These are phyloP conservation scores for Nigrospora osmanthi DNA, from an alignment of 2,329 filamentous ascomycete genomes.

Conservation along the genomic window DNA sequence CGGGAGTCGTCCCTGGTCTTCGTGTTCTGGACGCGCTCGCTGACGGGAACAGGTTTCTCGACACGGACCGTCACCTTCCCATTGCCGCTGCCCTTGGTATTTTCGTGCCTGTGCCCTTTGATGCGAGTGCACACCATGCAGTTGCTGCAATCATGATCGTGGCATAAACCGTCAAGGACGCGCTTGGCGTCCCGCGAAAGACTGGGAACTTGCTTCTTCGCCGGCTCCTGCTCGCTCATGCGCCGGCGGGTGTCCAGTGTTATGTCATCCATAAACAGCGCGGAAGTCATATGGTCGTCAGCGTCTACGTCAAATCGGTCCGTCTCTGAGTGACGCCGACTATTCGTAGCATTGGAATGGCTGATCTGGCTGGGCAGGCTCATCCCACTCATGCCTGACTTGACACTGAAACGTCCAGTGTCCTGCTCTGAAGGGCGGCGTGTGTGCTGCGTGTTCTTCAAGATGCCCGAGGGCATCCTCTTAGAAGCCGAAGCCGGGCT, in stretches of 20 bases:
- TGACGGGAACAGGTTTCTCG: slow-evolving; percentile 58
- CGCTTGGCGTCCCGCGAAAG: slow-evolving; percentile 44
- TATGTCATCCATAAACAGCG: slow-evolving; percentile 51
- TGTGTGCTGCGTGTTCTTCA: slow-evolving; percentile 25
- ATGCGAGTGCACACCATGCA: slow-evolving; percentile 52
- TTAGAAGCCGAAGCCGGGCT: slow-evolving; percentile 6
- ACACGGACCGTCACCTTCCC: slow-evolving; percentile 55
- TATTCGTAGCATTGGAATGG: slow-evolving; percentile 10
- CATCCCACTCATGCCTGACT: slow-evolving; percentile 21
- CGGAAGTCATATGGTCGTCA: slow-evolving; percentile 49
- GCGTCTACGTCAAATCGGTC: slow-evolving; percentile 17
- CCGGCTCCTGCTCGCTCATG: slow-evolving; percentile 12
- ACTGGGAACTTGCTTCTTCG: slow-evolving; percentile 27
- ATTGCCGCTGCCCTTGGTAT: slow-evolving; percentile 27
- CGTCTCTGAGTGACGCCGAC: slow-evolving; percentile 14
- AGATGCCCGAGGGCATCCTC: slow-evolving; percentile 19
- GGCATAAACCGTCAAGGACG: slow-evolving; percentile 43
- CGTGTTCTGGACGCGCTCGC: slow-evolving; percentile 47
- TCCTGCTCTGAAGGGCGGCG: slow-evolving; percentile 17
- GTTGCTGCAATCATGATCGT: slow-evolving; percentile 45
- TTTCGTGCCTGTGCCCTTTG: slow-evolving; percentile 26
- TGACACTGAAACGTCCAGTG: slow-evolving; percentile 25
- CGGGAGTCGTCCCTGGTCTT: slow-evolving; percentile 8
- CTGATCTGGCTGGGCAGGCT: slow-evolving; percentile 18
- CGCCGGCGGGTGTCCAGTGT: slow-evolving; percentile 39